Evolutionary conservation across 306 rosid genomes (phyloP).

Genomic region (Quercus variabilis): DNA sequence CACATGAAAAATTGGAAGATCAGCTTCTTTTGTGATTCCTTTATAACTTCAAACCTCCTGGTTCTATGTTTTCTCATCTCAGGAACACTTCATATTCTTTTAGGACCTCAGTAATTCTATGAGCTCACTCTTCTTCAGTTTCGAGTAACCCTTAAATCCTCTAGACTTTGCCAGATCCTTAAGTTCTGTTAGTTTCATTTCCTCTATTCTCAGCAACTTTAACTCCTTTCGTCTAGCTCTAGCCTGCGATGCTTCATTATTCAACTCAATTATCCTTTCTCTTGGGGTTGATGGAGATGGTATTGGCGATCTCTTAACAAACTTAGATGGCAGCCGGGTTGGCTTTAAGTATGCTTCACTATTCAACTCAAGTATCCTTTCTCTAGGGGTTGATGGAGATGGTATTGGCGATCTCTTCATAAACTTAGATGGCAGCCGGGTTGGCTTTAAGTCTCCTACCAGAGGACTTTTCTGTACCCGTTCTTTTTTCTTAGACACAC

Average conservation of each 20-base stretch:
- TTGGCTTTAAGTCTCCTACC: conserved; percentile 22
- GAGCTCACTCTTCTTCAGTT: conserved; percentile 54
- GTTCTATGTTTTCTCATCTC: not conserved
- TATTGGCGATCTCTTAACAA: conserved; percentile 56
- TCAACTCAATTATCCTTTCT: not conserved
- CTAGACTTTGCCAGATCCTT: conserved; percentile 58
- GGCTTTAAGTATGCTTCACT: not conserved
- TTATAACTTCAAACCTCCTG: not conserved
- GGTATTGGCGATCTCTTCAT: conserved; percentile 62
- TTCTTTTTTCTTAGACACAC: conserved; percentile 15
- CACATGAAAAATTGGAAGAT: not conserved
- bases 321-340: conserved; percentile 34
- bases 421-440: conserved; percentile 45
- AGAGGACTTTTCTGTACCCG: not conserved
- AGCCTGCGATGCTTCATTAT: not conserved
- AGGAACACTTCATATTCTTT: not conserved
- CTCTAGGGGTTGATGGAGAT: conserved; percentile 21
- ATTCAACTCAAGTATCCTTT: not conserved
- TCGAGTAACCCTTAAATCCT: conserved; percentile 59
- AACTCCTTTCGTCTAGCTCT: conserved; percentile 18
- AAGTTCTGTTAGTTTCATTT: conserved; percentile 50
- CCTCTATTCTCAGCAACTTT: conserved; percentile 26
- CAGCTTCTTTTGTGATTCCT: not conserved
- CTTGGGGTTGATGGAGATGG: conserved; percentile 31
- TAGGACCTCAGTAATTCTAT: conserved; percentile 26